Conservation (phyloP, 106 monocot species). For the Dendrobium chrysotoxum region DNA sequence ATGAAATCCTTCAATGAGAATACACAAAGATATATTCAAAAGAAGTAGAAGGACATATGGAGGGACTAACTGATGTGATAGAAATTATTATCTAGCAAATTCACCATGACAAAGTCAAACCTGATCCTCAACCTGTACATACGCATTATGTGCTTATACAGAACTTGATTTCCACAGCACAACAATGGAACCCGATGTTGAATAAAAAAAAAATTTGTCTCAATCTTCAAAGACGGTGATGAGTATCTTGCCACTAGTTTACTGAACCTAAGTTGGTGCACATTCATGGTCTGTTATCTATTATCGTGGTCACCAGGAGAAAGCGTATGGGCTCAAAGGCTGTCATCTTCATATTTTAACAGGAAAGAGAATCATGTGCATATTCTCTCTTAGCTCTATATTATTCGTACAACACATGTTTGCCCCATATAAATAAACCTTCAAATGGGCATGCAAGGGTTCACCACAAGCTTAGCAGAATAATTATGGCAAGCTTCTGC, state of each 20-base stretch:
- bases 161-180: constrained; percentile 44
- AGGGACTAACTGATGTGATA: constrained; percentile 54
- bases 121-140: constrained; percentile 72
- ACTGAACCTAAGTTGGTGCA: constrained; percentile 64
- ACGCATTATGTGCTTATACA: constrained; percentile 50
- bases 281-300: constrained; percentile 25
- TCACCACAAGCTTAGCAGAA: no score
- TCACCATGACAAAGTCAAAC: constrained; percentile 56
- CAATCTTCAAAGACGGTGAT: constrained; percentile 38
- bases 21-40: constrained; percentile 37
- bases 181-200: constrained; percentile 64
- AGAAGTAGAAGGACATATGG: background rate
- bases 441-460: no score
- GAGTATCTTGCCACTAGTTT: constrained; percentile 65
- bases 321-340: constrained; percentile 69
- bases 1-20: constrained; percentile 60
- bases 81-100: constrained; percentile 55
- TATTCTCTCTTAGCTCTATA: background rate
- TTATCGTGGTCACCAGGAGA: constrained; percentile 61
- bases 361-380: background rate
- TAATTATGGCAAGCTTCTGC: no score
- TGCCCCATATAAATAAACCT: no score
- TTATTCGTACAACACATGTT: background rate
- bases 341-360: constrained; percentile 39
- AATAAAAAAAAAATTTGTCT: constrained; percentile 46